Evolutionary conservation across 495 filamentous ascomycete species (phyloP), one percentile per base, ranked within the genome.

Genomic region (Penicillium egyptiacum): DNA sequence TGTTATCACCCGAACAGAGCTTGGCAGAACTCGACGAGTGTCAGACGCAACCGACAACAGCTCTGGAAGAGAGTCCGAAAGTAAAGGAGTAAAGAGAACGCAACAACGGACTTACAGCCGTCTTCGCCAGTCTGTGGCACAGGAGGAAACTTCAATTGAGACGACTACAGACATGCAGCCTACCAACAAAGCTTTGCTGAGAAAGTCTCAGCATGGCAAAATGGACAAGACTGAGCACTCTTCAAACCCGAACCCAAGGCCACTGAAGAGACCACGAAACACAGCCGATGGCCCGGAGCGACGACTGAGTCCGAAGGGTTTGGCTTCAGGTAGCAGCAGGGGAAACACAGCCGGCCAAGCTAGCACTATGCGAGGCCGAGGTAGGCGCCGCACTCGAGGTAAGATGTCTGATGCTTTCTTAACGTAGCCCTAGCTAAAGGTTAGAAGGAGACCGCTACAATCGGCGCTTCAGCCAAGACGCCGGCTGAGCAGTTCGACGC

Each of bases 401-500:
- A 68, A 44, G 56, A 19, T 33, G 3, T 5, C 20, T 19, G 10
- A 23, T 9, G 1, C 11, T 7, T 37, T 5, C 23, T 16, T n/a
- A 19, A 12, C 11, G 7, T 8, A 26, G 42, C 11, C 20, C 43
- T 41, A 58, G 53, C 62, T 62, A 28, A 67, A 30, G 17, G 5
- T 42, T 12, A 1, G 16, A 20, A 77, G 73, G 70, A 16, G 69
- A 72, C 6, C 65, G 63, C 23, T 77, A 77, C 53, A 70, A 57
- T 26, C 67, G 67, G 33, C 72, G 71, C 1, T 77, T 75, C 45
- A 68, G 56, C 17, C 57, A 66, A 37, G 62, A 63, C 11, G 52
- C 41, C n/a, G 50, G 50, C 23, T 64, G 37, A 66, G 22, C 9
- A 17, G 3, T 12, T 49, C 8, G 16, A 22, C 17, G 1, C 2